Evolutionary conservation across 1,284 basidiomycete genomes (phyloP).

Genomic region (Irpex rosettiformis): DNA sequence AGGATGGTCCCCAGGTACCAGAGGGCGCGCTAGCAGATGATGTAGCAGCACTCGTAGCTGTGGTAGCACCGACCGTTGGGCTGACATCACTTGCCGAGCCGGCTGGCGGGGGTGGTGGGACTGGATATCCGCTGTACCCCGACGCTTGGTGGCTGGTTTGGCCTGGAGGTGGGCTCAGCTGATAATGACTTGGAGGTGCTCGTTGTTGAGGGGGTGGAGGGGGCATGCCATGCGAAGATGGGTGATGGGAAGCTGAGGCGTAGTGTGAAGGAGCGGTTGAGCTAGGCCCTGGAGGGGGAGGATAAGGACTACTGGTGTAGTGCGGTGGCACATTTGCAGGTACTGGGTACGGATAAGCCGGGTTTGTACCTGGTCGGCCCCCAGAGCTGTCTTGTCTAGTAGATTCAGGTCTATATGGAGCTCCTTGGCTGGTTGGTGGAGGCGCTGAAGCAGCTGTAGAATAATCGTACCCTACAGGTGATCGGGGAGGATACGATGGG

Average conservation of each 20-base stretch:
- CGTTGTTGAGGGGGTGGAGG: not conserved
- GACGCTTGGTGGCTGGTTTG: conserved; percentile 5
- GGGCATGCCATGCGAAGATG: conserved; percentile 10
- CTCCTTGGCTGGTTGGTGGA: not conserved
- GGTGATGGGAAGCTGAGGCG: conserved; percentile 16
- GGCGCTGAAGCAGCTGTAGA: not conserved
- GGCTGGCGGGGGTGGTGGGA: conserved; percentile 14
- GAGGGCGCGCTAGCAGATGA: not conserved
- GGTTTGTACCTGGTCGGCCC: not conserved
- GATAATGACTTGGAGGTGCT: conserved; percentile 13
- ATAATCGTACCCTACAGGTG: not conserved
- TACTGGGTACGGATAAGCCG: not conserved
- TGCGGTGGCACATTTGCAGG: not conserved
- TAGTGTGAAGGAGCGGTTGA: conserved; percentile 8
- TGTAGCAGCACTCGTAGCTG: not conserved
- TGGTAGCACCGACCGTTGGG: not conserved
- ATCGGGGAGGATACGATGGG: not conserved
- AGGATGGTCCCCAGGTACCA: conserved; percentile 9
- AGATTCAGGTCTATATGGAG: not conserved
- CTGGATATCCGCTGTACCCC: conserved; percentile 19
- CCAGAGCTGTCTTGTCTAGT: not conserved
- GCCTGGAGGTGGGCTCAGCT: conserved; percentile 13
- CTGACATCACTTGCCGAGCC: not conserved
- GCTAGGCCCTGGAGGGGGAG: not conserved
- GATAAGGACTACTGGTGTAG: not conserved